phyloP scores from a whole-genome alignment of 257 asterid species.

The Gentiana macrophylla region DNA sequence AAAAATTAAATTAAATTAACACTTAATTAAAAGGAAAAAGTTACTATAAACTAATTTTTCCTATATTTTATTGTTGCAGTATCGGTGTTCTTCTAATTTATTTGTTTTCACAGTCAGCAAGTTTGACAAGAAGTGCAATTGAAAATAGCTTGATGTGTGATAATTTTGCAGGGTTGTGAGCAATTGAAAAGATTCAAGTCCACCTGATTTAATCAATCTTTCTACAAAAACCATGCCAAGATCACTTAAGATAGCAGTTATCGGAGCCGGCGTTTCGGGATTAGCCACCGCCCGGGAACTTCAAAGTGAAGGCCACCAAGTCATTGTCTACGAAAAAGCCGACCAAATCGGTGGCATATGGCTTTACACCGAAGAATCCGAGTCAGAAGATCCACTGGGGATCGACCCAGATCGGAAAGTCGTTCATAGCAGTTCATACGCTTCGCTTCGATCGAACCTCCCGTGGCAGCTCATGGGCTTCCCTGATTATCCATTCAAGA shows the following conservation, averaged over 20 bases:
- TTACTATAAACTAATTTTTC: too few relatives aligned
- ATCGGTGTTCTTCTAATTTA: too few relatives aligned
- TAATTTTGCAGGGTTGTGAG: too few relatives aligned
- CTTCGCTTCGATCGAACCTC: conserved; percentile 5
- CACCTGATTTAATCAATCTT: background rate
- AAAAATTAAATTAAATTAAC: too few relatives aligned
- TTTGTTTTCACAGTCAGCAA: too few relatives aligned
- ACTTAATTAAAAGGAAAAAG: too few relatives aligned
- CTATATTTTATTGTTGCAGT: too few relatives aligned
- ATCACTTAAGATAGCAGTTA: conserved; percentile 37
- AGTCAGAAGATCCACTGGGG: conserved; percentile 12
- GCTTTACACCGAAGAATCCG: conserved; percentile 3
- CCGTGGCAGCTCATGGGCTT: conserved; percentile 9
- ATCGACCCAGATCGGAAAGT: conserved; percentile 3
- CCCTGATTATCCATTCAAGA: conserved; percentile 8
- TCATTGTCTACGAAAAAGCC: conserved; percentile 37
- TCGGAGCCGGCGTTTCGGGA: conserved; percentile 52
- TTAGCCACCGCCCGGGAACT: conserved; percentile 36
- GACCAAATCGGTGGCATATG: conserved; percentile 13
- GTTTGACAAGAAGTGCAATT: too few relatives aligned
- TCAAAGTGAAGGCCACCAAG: conserved; percentile 19
- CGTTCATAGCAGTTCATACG: conserved; percentile 11
- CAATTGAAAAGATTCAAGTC: background rate
- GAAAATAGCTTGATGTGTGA: too few relatives aligned
- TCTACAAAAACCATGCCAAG: background rate